phyloP scores from a whole-genome alignment of 2,329 filamentous ascomycete species.

The Colletotrichum orchidophilum region DNA sequence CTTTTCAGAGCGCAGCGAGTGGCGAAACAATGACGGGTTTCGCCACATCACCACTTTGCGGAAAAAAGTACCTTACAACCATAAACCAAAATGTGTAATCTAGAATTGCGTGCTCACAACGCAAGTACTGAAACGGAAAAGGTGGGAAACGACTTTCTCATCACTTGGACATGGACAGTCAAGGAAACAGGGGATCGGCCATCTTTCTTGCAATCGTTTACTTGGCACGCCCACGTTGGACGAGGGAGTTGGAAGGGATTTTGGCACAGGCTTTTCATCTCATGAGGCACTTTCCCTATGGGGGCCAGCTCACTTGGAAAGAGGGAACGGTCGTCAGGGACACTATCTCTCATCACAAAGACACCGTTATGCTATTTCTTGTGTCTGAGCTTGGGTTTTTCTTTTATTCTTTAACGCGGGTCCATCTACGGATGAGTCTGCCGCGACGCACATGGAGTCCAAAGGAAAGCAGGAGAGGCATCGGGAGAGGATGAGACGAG shows the following conservation, averaged over 20 bases:
- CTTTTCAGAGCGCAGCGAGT: constrained; percentile 27
- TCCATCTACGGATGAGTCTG: constrained; percentile 29
- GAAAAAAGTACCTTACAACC: constrained; percentile 35
- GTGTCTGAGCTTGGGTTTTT: constrained; percentile 1
- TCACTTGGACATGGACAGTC: constrained; percentile 26
- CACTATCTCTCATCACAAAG: background rate
- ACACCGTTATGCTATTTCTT: background rate
- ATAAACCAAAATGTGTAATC: constrained; percentile 49
- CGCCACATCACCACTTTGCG: constrained; percentile 16
- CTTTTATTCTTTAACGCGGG: background rate
- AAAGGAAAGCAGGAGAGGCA: background rate
- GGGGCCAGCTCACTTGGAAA: constrained; percentile 13
- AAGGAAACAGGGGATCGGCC: constrained; percentile 24
- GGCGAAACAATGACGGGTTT: constrained; percentile 18
- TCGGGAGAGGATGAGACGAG: constrained; percentile 14
- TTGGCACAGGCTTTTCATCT: constrained; percentile 14
- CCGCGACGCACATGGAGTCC: constrained; percentile 27
- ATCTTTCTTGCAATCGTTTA: constrained; percentile 19
- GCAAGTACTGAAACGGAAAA: constrained; percentile 26
- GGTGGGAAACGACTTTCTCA: background rate
- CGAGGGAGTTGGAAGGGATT: constrained; percentile 22
- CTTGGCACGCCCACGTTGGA: background rate
- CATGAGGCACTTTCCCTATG: constrained; percentile 4
- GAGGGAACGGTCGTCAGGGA: background rate
- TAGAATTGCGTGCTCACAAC: constrained; percentile 31